A percentile compares a stretch with the other conserved stretches of the same genome.
phyloP scores from a whole-genome alignment of 106 monocot species.

The Dactylorhiza incarnata region DNA sequence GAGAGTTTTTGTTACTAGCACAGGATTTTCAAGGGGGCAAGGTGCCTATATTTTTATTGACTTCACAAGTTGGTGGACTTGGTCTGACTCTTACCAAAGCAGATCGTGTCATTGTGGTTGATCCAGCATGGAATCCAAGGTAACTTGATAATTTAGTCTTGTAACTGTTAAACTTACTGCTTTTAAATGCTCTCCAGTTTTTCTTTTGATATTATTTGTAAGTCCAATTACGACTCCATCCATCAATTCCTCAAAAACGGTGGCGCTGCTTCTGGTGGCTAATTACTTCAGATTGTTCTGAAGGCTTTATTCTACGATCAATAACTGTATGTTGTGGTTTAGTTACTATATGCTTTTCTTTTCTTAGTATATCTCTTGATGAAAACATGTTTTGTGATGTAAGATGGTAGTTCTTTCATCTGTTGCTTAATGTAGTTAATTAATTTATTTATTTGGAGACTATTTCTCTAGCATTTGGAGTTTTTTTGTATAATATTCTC shows the following conservation, averaged over 20 bases:
- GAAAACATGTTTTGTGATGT: neutral
- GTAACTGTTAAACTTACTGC: neutral
- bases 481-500: neutral
- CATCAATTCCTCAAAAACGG: neutral
- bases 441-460: neutral
- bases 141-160: conserved; percentile 11
- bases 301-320: neutral
- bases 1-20: neutral
- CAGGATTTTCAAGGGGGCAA: conserved; percentile 95
- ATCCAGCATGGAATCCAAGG: conserved; percentile 99
- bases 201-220: neutral
- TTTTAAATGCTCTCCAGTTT: neutral
- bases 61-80: conserved; percentile 97
- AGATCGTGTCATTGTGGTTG: conserved; percentile 96
- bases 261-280: neutral
- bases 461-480: neutral
- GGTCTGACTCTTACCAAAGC: conserved; percentile 96
- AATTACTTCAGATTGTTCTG: neutral
- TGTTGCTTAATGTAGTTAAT: neutral
- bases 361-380: too few species aligned
- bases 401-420: neutral
- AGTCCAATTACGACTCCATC: neutral
- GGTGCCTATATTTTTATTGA: conserved; percentile 82
- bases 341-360: too few species aligned
- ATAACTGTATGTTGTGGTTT: neutral